Evolutionary conservation across 805 yeast genomes (phyloP).

Genomic region (Scheffersomyces coipomensis): DNA sequence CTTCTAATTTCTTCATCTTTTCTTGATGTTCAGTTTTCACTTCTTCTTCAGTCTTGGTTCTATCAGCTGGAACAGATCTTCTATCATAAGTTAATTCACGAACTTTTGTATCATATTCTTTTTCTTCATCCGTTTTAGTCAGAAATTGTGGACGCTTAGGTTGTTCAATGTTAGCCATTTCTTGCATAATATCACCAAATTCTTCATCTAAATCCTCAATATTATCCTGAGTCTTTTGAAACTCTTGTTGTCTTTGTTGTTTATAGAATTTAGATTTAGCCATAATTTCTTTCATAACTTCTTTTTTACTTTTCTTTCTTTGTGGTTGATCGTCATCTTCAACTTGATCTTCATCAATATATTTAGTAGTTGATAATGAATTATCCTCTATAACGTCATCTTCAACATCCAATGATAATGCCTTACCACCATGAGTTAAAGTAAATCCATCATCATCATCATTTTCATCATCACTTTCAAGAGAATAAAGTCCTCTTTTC

Average conservation of each 20-base stretch:
- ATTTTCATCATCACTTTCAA: slow-evolving; percentile 76
- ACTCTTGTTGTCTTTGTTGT: slow-evolving; percentile 68
- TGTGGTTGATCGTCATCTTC: slow-evolving; percentile 35
- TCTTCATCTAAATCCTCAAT: slow-evolving; percentile 71
- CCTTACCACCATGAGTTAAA: slow-evolving; percentile 79
- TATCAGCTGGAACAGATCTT: slow-evolving; percentile 77
- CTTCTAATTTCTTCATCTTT: slow-evolving; percentile 61
- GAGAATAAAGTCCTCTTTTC: slow-evolving; percentile 45
- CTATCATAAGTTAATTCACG: slow-evolving; percentile 66
- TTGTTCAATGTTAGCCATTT: slow-evolving; percentile 28
- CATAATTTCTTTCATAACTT: slow-evolving; percentile 82
- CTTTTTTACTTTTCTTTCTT: slow-evolving; percentile 76
- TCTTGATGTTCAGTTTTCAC: slow-evolving; percentile 57
- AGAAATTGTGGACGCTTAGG: slow-evolving; percentile 19
- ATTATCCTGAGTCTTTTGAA: slow-evolving; percentile 56
- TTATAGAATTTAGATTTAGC: slow-evolving; percentile 79
- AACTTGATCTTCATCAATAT: slow-evolving; percentile 35
- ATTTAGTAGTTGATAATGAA: slow-evolving; percentile 35
- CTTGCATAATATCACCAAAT: slow-evolving; percentile 68
- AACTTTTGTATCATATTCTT: slow-evolving; percentile 64
- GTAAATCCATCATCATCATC: slow-evolving; percentile 44
- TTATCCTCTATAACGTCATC: slow-evolving; percentile 28
- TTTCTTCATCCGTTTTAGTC: slow-evolving; percentile 38
- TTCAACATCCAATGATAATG: slow-evolving; percentile 55
- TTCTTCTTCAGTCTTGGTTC: slow-evolving; percentile 79